phyloP scores from a whole-genome alignment of 306 rosid species.

The Bauhinia variegata region DNA sequence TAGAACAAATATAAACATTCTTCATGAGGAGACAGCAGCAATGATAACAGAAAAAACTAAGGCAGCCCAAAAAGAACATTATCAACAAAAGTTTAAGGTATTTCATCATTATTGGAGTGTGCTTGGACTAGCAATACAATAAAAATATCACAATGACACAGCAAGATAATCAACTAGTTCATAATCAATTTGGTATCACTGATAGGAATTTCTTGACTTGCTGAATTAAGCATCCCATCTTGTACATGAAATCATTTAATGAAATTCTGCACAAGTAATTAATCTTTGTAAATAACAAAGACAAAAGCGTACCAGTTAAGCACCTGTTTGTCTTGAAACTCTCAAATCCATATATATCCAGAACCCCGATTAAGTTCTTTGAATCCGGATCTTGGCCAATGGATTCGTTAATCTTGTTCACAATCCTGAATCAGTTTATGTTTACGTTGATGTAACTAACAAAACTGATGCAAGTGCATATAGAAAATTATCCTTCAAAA shows the following conservation, averaged over 20 bases:
- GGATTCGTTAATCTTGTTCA: conserved; percentile 80
- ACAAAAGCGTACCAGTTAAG: conserved; percentile 67
- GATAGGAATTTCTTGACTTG: conserved; percentile 9
- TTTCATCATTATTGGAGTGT: not conserved
- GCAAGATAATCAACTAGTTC: not conserved
- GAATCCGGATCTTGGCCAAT: conserved; percentile 92
- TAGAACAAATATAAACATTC: conserved; percentile 16
- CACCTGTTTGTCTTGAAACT: conserved; percentile 99
- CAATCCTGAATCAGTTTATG: conserved; percentile 67
- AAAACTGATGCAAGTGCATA: conserved; percentile 16
- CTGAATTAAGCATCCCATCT: conserved; percentile 23
- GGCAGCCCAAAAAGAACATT: conserved; percentile 14
- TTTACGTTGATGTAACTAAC: conserved; percentile 28
- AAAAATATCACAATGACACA: conserved; percentile 14
- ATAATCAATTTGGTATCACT: conserved; percentile 22
- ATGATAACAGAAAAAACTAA: conserved; percentile 3
- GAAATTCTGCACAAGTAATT: conserved; percentile 34
- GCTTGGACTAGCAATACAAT: not conserved
- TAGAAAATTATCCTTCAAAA: conserved; percentile 10
- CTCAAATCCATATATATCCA: conserved; percentile 98
- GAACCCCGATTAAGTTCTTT: conserved; percentile 82
- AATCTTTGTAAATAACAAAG: conserved; percentile 48
- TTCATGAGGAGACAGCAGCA: not conserved
- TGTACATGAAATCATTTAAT: conserved; percentile 26
- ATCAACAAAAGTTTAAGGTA: not conserved